Base-by-base conservation (phyloP, 2,329 filamentous ascomycete genomes). In the Trichocomaceae sp. region DNA sequence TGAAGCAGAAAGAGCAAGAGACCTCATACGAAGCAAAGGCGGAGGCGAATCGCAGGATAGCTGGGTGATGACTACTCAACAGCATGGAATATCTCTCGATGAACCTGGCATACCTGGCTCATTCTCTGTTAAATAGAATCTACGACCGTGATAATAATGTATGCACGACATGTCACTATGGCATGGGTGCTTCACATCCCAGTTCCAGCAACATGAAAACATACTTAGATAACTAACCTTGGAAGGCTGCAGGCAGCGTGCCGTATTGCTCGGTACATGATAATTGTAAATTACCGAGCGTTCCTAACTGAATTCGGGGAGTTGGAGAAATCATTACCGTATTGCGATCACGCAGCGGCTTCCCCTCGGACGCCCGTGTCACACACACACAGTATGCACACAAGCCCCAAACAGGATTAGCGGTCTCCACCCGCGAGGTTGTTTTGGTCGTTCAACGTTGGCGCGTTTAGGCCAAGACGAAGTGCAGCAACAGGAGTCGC, bases 31-130 rank as follows among this genome's bases (percentile, higher is more conserved):
- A 83, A 50, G 91, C 96, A 62, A 90, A 88, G 75, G 82, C 85
- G 67, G 88, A 91, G 23, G 92, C 91, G 31, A 88, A 90, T 75
- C 84, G 91, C 23, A 84, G 90, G 52, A 96, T 96, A 57, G 84
- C 82, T 68, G 83, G 85, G 22, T 56, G 50, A 47, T 47, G 5
- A 29, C 7, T 29, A 8, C 7, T 5, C 19, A 19, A 42, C 7
- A 51, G 49, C 39, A n/a, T 41, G 17, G 4, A 2, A 5, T 5
- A 20, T 19, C 17, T 19, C 19, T 42, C 39, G 39, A 13, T 12
- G 39, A 42, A 20, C 17, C 12, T 42, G 39, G 39, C 17, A 22
- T 9, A 42, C 2, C 9, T 42, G 17, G 39, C 7, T 17, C 35
- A 7, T 6, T 39, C 13, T 39, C 9, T 17, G 35, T 17, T 42